Base-by-base conservation (phyloP, 129 eudicot genomes). In the Escallonia rubra region DNA sequence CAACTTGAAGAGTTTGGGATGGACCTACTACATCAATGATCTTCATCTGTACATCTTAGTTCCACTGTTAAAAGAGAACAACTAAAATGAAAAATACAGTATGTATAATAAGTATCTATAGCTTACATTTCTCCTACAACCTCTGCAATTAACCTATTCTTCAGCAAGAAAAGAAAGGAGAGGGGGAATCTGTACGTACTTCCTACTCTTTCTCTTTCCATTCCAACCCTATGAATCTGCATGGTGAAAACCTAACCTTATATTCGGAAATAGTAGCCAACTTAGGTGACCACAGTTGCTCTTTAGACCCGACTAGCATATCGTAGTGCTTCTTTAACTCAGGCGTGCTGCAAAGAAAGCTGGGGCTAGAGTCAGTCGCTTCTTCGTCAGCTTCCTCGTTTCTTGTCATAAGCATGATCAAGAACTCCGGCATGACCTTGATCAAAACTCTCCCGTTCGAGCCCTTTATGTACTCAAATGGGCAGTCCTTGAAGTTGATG, bases 281-380 rank as follows among this genome's bases (percentile, higher is more conserved):
- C 48, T 80, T 85, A 3, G 96, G 97, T 5, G 97, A 91, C 97
- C 97, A 91, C 39, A 51, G 50, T 69, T 87, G 90, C 50, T 68
- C 96, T 63, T 68, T 85, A 8, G 81, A 58, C 68, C 93, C 80
- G 51, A 91, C 95, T 57, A 91, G 64, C 57, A 82, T 85, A 59
- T 85, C 71, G 38, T 87, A 91, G 13, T 85, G 86, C 80, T 82
- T 87, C 80, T 85, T 74, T 72, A 91, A 59, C 73, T 91, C 97
- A 38, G 96, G 93, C 12, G 97, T 91, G 64, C 88, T 91, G 69
- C 97, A 91, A 59, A 90, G 71, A 10, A 62, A 39, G 14, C 45
- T 57, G 10, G 43, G 42, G 47, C 55, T 12, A 10, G 41, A 6
- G 6, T 42, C 16, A n/a, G 41, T 10, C 12, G 23, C 38, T 41